phyloP scores from a whole-genome alignment of 140 eudicot genomes.

The Erigeron philadelphicus region DNA sequence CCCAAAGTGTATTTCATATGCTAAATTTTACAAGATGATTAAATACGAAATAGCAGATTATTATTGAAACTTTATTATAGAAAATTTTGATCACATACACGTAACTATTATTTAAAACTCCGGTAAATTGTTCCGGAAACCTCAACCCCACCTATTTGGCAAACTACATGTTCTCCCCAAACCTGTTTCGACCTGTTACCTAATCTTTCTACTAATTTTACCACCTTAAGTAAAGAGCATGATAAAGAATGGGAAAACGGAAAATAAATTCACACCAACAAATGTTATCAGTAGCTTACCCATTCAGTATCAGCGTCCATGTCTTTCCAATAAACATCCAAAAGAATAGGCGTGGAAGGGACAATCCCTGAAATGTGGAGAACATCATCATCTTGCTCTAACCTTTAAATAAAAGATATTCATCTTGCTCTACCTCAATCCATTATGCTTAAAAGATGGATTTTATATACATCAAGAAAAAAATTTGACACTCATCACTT shows the following conservation, averaged over 20 bases:
- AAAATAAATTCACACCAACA: constrained; percentile 10
- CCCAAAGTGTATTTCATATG: neutral
- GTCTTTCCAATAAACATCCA: constrained; percentile 90
- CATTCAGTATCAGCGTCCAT: constrained; percentile 88
- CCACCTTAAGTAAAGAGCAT: constrained; percentile 3
- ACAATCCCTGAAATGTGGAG: constrained; percentile 58
- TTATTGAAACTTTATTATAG: too few species aligned
- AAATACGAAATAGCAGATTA: too few species aligned
- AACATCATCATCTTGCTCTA: constrained; percentile 14
- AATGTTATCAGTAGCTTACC: constrained; percentile 44
- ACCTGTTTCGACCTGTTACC: too few species aligned
- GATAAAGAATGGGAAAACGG: neutral
- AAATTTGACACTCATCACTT: too few species aligned
- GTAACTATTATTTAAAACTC: too few species aligned
- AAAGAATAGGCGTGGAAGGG: constrained; percentile 49
- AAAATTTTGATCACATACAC: too few species aligned
- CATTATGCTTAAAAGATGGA: neutral
- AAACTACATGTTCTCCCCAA: too few species aligned
- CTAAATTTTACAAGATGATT: too few species aligned
- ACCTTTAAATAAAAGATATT: neutral
- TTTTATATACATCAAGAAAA: constrained; percentile 1
- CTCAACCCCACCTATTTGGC: neutral
- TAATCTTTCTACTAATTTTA: neutral
- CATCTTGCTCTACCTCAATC: constrained; percentile 5
- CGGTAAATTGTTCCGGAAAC: too few species aligned